These are phyloP conservation scores for Apostasia ramifera DNA, from an alignment of 106 monocot species.

Conservation along the genomic window DNA sequence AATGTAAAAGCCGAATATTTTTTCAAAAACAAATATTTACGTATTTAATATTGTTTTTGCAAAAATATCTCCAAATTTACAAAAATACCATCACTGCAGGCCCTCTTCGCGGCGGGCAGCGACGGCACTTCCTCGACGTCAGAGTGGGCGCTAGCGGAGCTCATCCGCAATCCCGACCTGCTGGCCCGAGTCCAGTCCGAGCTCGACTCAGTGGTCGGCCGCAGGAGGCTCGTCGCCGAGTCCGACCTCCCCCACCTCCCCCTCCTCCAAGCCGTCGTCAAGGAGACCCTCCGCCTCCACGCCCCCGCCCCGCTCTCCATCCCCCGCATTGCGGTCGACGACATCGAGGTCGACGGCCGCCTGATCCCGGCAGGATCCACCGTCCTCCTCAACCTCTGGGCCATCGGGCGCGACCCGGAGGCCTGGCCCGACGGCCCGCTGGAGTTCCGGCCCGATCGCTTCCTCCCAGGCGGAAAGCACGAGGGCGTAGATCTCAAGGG, in stretches of 20 bases:
- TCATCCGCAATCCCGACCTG: conserved; percentile 28
- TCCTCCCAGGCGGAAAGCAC: conserved; percentile 22
- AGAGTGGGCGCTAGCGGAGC: conserved; percentile 33
- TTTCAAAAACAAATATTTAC: background rate
- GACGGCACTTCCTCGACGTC: conserved; percentile 35
- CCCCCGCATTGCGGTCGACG: conserved; percentile 28
- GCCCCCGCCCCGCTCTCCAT: conserved; percentile 40
- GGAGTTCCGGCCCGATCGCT: conserved; percentile 26
- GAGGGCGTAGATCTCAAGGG: conserved; percentile 28
- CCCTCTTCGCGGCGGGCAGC: conserved; percentile 39
- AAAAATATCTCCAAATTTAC: too few species aligned
- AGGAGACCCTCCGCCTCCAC: conserved; percentile 47
- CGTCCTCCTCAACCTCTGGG: conserved; percentile 40
- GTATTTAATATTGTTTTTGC: background rate
- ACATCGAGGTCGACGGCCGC: conserved; percentile 31
- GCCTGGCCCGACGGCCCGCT: conserved; percentile 31
- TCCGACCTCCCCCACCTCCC: conserved; percentile 32
- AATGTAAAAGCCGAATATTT: background rate
- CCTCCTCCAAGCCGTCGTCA: conserved; percentile 25
- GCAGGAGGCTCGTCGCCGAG: conserved; percentile 28
- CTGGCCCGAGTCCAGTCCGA: conserved; percentile 27
- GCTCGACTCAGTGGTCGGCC: conserved; percentile 35
- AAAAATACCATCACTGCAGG: conserved; percentile 3
- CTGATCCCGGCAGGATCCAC: conserved; percentile 24
- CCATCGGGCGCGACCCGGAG: conserved; percentile 31